Evolutionary conservation across 2,329 filamentous ascomycete species (phyloP), one percentile per base, ranked within the genome.

Genomic region (Emergomyces orientalis): DNA sequence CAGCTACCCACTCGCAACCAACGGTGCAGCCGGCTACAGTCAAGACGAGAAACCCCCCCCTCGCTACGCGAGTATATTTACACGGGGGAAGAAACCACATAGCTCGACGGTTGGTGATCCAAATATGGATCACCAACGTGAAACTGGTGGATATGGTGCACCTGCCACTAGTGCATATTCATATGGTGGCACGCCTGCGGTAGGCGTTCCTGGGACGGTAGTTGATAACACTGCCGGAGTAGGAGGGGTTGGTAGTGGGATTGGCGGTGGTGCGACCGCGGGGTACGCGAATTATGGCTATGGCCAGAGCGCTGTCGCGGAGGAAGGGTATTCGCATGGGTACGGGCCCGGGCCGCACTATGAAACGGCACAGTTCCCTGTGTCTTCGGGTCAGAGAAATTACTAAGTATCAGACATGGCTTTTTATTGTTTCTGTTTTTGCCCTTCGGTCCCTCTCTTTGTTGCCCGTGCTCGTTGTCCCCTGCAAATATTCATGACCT

Each of bases 251-350:
- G 30, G 19, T 41, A 2, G 30, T 56, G 39, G 30, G 13, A 19
- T 11, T 47, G 30, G 32, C 34, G 47, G 47, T 37, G 32, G 59
- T n/a, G 45, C 30, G 8, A 60, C n/a, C 14, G 45, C 59, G 13
- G 45, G 45, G 22, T 61, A 55, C 9, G 49, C 49, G 7, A 43
- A 59, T 19, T 67, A 67, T 56, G 58, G 30, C 32, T 64, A 66
- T 63, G 60, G 64, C 3, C 58, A 62, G 41, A 66, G 64, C n/a
- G 64, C 62, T 41, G 56, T 63, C 43, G 60, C 41, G n/a, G 39
- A 57, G n/a, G 43, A 22, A 30, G 54, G 45, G 47, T 65, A 66
- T 63, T 59, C 65, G 5, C 59, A 62, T 66, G 65, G 65, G 8
- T 67, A 67, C 57, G 65, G 65, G 39, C 27, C 39, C 25, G 13